Evolutionary conservation across 2,329 filamentous ascomycete genomes (phyloP), one percentile per base, ranked within the genome.

Genomic region (Lizonia empirigonia): DNA sequence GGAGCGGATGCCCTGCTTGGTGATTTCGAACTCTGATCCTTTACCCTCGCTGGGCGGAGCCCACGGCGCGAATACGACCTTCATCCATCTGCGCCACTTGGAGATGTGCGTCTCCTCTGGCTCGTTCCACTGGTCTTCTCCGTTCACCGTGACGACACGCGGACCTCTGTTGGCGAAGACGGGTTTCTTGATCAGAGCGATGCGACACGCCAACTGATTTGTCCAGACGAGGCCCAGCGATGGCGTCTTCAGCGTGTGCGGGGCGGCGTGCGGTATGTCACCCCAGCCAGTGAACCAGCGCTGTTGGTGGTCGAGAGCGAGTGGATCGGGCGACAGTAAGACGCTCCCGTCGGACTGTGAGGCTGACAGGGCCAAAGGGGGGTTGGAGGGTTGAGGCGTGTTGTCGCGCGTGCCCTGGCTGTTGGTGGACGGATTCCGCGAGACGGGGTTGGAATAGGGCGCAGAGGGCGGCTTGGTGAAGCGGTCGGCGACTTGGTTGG

Each of bases 281-380:
- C 93, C 91, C 93, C 94, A 97, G 57, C 94, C 92, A 4, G 92
- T 95, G 75, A 97, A 96, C 84, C 92, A 97, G 34, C 89, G 84
- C 71, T 97, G 91, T 74, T 97, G 93, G 73, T 97, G 89, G 63
- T 95, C 87, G 7, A 97, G 82, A 24, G 84, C 82, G 29, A 97
- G 79, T 0, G 86, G 84, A 10, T 84, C 80, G 53, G 65, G 73
- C 37, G 68, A 81, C 35, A 69, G 74, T 26, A 70, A 74, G 68
- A 59, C 33, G 26, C 35, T 41, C 22, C 59, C 59, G 23, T 61
- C 56, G 12, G 29, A 33, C 22, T 68, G 63, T 12, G 48, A 57
- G 10, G 53, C 29, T 29, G 54, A 44, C n/a, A 46, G 35, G 23
- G 46, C 44, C 7, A 44, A 48, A 19, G 47, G 15, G 23, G 47